phyloP scores from a whole-genome alignment of 2,329 filamentous ascomycete genomes.

The Cucurbitaria berberidis region DNA sequence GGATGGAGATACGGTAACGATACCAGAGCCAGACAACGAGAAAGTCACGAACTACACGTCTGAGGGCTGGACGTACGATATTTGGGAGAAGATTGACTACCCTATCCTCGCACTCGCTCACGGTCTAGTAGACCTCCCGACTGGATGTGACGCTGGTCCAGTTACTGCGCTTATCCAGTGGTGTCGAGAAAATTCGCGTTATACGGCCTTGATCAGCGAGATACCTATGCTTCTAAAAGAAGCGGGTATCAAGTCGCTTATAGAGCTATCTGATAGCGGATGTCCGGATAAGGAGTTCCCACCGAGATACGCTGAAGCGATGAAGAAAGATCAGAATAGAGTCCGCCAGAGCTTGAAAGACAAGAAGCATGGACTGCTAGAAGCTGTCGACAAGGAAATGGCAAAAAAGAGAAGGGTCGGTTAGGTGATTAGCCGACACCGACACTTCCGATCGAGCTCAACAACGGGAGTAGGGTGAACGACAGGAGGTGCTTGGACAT shows the following conservation, averaged over 20 bases:
- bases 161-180: constrained; percentile 20
- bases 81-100: constrained; percentile 20
- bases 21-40: not conserved
- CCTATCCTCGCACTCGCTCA: constrained; percentile 23
- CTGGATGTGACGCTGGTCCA: constrained; percentile 22
- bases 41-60: constrained; percentile 13
- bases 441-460: too few relatives aligned
- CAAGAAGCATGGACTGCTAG: constrained; percentile 1
- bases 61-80: constrained; percentile 13
- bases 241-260: constrained; percentile 9
- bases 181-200: constrained; percentile 5
- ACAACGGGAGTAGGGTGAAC: too few relatives aligned
- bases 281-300: constrained; percentile 19
- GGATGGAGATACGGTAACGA: not conserved
- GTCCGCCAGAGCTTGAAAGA: not conserved
- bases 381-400: not conserved
- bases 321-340: constrained; percentile 16
- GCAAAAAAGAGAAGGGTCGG: constrained; percentile 2
- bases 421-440: not conserved
- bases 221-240: constrained; percentile 9
- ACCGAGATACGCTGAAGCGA: not conserved
- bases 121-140: constrained; percentile 16
- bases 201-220: constrained; percentile 14
- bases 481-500: not conserved
- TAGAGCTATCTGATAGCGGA: constrained; percentile 6